phyloP scores from a whole-genome alignment of 163 green algal genomes.

The Chloromonas sp. region DNA sequence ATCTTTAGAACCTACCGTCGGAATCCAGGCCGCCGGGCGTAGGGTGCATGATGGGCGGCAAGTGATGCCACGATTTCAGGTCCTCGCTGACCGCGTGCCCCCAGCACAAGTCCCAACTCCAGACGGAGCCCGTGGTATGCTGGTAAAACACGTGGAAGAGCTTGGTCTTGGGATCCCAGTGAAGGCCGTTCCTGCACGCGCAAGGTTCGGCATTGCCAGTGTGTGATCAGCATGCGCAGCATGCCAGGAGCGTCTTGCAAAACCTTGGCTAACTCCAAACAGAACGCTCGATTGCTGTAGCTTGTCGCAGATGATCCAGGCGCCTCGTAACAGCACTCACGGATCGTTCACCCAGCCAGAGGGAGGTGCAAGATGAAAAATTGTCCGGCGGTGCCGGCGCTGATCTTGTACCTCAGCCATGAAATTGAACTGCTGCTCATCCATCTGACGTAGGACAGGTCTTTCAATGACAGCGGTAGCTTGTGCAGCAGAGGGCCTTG shows the following conservation, averaged over 20 bases:
- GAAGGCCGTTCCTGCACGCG: background rate
- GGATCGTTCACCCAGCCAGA: constrained; percentile 4
- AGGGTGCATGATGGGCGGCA: constrained; percentile 56
- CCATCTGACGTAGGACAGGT: too few species aligned
- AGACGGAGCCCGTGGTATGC: background rate
- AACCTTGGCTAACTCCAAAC: too few species aligned
- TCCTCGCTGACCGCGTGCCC: constrained; percentile 60
- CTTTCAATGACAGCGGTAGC: too few species aligned
- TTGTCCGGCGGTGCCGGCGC: too few species aligned
- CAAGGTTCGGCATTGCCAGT: background rate
- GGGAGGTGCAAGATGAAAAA: too few species aligned
- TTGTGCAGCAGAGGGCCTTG: too few species aligned
- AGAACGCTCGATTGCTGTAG: too few species aligned
- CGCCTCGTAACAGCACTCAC: background rate
- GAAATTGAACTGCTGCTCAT: too few species aligned
- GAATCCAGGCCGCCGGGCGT: constrained; percentile 20
- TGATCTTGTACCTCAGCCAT: too few species aligned
- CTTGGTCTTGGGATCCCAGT: constrained; percentile 8
- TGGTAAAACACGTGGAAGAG: background rate
- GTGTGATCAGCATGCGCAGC: background rate
- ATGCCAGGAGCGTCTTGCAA: background rate
- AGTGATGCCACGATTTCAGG: constrained; percentile 57
- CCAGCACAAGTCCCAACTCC: constrained; percentile 60
- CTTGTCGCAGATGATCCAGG: background rate
- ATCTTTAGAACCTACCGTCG: background rate